phyloP scores from a whole-genome alignment of 495 filamentous ascomycete genomes.

The Neurospora sp. region DNA sequence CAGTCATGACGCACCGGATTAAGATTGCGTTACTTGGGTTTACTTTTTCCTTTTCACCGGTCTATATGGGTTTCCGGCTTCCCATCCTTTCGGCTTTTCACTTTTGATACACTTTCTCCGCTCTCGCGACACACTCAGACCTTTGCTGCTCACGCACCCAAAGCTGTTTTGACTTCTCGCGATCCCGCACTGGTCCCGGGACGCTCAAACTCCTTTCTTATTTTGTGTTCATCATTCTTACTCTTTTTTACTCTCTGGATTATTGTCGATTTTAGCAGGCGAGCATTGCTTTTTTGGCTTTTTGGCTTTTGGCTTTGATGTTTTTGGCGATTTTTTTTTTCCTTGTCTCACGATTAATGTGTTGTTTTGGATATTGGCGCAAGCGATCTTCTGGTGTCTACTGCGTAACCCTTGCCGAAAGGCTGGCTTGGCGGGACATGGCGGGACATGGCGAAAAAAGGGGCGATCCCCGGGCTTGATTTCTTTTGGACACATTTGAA shows the following conservation, averaged over 20 bases:
- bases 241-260: constrained; percentile 6
- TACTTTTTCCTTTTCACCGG: constrained; percentile 18
- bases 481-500: constrained; percentile 6
- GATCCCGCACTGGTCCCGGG: constrained; percentile 11
- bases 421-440: constrained; percentile 4
- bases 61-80: constrained; percentile 6
- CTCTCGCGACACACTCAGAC: constrained; percentile 28
- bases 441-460: constrained; percentile 11
- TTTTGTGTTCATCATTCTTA: constrained; percentile 9
- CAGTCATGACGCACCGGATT: not conserved
- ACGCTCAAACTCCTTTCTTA: constrained; percentile 9
- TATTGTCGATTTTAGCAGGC: constrained; percentile 18
- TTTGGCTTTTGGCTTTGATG: constrained; percentile 14
- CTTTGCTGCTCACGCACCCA: constrained; percentile 26
- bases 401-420: constrained; percentile 12
- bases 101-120: constrained; percentile 21
- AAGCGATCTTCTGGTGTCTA: constrained; percentile 16
- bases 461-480: constrained; percentile 5
- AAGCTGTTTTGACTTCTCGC: constrained; percentile 20
- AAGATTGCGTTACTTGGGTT: constrained; percentile 9
- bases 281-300: constrained; percentile 18
- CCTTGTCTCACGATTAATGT: not conserved
- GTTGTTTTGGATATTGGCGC: constrained; percentile 14
- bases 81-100: constrained; percentile 4
- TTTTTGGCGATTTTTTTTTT: constrained; percentile 10